A percentile compares a stretch with the other conserved stretches of the same genome.
Evolutionary conservation across 352 stramenopile species (phyloP).

Genomic region (Blastocystis sp.): DNA sequence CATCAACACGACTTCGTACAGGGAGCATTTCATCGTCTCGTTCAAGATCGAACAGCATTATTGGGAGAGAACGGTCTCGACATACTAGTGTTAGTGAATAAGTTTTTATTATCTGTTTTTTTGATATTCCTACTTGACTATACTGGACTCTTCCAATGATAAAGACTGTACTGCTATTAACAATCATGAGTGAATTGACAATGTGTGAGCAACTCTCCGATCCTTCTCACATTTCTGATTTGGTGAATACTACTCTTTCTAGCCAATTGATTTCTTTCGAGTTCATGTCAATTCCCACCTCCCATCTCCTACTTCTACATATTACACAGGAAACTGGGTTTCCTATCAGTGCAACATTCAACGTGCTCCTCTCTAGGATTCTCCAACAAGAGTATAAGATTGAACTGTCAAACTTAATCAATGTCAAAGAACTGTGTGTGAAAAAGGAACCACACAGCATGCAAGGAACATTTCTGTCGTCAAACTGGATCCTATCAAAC

Average conservation of each 20-base stretch:
- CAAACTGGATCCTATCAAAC: neutral
- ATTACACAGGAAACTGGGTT: neutral
- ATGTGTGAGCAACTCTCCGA: no score
- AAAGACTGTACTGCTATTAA: no score
- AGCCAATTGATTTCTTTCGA: neutral
- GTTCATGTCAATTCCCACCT: neutral
- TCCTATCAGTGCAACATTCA: neutral
- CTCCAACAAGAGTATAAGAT: neutral
- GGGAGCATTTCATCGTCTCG: conserved; percentile 45
- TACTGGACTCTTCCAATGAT: no score
- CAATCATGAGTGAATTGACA: no score
- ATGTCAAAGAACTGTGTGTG: neutral
- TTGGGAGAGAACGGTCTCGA: conserved; percentile 14
- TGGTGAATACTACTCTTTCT: no score
- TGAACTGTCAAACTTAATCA: neutral
- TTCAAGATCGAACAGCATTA: conserved; percentile 53
- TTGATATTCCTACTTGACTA: neutral
- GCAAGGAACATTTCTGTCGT: neutral
- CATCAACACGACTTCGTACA: conserved; percentile 9
- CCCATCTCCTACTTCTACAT: neutral
- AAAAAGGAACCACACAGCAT: neutral
- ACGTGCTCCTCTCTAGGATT: neutral
- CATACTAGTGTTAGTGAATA: conserved; percentile 53
- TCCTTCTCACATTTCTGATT: no score
- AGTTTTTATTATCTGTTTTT: neutral